phyloP scores from a whole-genome alignment of 1,284 basidiomycete genomes.

The Tremellales sp. region DNA sequence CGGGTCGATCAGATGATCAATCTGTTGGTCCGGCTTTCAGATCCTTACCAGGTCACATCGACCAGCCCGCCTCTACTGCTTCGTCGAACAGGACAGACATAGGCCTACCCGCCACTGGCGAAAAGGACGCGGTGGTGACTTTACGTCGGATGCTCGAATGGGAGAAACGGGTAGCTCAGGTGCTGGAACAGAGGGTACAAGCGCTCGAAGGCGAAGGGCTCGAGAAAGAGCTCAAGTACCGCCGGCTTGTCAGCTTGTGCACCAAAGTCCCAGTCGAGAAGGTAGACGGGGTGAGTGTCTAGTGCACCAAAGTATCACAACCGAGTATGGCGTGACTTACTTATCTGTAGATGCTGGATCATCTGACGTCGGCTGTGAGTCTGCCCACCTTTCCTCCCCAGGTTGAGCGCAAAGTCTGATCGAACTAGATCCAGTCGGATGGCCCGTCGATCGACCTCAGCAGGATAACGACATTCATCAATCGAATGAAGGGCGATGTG shows the following conservation, averaged over 20 bases:
- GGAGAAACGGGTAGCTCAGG: slow-evolving; percentile 70
- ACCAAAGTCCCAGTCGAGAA: slow-evolving; percentile 81
- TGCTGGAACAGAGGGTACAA: slow-evolving; percentile 66
- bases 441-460: slow-evolving; percentile 76
- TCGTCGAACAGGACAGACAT: slow-evolving; percentile 53
- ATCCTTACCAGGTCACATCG: slow-evolving; percentile 29
- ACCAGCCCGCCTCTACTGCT: slow-evolving; percentile 58
- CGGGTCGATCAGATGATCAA: slow-evolving; percentile 60
- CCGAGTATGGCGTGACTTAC: too few relatives aligned
- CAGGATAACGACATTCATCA: slow-evolving; percentile 81
- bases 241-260: slow-evolving; percentile 84
- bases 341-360: slow-evolving; percentile 69
- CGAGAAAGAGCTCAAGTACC: slow-evolving; percentile 82
- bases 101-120: slow-evolving; percentile 53
- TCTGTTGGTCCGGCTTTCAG: slow-evolving; percentile 7
- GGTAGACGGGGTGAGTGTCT: slow-evolving; percentile 73
- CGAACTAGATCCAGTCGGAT: slow-evolving; percentile 71
- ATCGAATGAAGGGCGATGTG: slow-evolving; percentile 32
- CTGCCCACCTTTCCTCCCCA: neutral
- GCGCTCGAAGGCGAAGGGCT: slow-evolving; percentile 72
- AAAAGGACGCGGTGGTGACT: slow-evolving; percentile 59
- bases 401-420: neutral
- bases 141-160: slow-evolving; percentile 72
- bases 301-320: neutral
- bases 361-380: slow-evolving; percentile 65